Percentiles rank a stretch among this genome's conserved stretches.
Conservation (phyloP, 179 eudicot genomes). For the Silene vulgaris region DNA sequence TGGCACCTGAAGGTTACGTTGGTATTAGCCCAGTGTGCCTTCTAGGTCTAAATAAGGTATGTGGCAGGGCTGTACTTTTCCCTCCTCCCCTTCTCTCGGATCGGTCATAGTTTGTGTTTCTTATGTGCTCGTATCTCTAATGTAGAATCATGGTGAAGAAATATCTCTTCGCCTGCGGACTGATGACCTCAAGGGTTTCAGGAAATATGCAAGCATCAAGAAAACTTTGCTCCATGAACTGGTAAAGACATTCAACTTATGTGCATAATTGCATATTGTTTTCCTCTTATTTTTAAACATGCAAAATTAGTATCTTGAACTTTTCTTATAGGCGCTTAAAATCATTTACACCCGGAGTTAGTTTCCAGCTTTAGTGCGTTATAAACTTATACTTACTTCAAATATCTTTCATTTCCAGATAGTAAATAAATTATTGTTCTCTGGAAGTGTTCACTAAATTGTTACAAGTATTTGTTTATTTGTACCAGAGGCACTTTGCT, state of each 20-base stretch:
- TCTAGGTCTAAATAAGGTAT: conserved; percentile 85
- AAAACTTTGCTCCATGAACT: conserved; percentile 90
- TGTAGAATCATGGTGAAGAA: conserved; percentile 87
- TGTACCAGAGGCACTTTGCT: not conserved
- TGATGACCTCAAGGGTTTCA: conserved; percentile 91
- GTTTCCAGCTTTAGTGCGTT: not conserved
- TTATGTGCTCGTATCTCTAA: conserved; percentile 25
- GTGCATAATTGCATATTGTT: not conserved
- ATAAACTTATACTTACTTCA: not conserved
- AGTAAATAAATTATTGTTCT: not conserved
- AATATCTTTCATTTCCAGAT: not conserved
- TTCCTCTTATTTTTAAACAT: not conserved
- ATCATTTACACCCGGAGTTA: not conserved
- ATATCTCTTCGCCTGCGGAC: conserved; percentile 89
- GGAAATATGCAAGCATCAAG: conserved; percentile 78
- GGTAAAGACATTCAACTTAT: conserved; percentile 37
- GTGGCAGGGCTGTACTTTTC: not conserved
- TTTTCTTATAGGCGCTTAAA: not conserved
- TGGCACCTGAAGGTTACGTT: conserved; percentile 94
- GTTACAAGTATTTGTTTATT: not conserved
- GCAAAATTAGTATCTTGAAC: not conserved
- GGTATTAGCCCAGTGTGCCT: conserved; percentile 78
- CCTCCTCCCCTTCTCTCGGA: not conserved
- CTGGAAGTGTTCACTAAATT: not conserved
- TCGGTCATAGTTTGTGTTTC: not conserved